Percentiles rank a stretch among this genome's conserved stretches.
These are phyloP conservation scores for Colletotrichum chlorophyti DNA, from an alignment of 2,329 filamentous ascomycete genomes.

Conservation along the genomic window DNA sequence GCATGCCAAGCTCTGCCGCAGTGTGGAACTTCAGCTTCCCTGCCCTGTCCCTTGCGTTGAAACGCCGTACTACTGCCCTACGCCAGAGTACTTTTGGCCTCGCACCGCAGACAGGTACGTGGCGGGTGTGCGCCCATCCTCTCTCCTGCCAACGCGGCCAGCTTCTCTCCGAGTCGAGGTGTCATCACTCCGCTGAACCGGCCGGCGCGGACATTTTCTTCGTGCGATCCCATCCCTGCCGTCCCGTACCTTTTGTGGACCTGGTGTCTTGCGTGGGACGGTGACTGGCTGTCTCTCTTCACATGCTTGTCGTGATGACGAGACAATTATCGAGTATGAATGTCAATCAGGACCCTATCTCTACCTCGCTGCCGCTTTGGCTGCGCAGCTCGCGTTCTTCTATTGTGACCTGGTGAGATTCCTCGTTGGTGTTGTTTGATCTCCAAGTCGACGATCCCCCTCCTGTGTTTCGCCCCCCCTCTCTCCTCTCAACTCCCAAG, in stretches of 20 bases:
- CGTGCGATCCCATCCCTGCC: conserved; percentile 7
- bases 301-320: conserved; percentile 11
- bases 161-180: conserved; percentile 28
- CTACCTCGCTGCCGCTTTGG: background rate
- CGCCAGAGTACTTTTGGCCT: background rate
- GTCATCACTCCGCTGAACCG: conserved; percentile 27
- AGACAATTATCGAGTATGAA: conserved; percentile 18
- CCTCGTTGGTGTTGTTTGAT: background rate
- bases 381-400: background rate
- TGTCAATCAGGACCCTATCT: conserved; percentile 3
- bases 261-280: conserved; percentile 8
- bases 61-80: background rate
- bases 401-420: background rate
- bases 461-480: too few relatives aligned
- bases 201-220: conserved; percentile 14
- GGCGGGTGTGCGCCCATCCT: too few relatives aligned
- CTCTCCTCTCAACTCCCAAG: background rate
- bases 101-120: too few relatives aligned
- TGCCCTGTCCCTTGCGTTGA: conserved; percentile 5
- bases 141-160: background rate
- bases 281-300: conserved; percentile 10
- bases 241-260: conserved; percentile 17
- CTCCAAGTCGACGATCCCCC: background rate
- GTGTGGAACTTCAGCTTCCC: background rate
- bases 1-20: background rate